Evolutionary conservation across 2,329 filamentous ascomycete genomes (phyloP).

Genomic region (Bertia moriformis): DNA sequence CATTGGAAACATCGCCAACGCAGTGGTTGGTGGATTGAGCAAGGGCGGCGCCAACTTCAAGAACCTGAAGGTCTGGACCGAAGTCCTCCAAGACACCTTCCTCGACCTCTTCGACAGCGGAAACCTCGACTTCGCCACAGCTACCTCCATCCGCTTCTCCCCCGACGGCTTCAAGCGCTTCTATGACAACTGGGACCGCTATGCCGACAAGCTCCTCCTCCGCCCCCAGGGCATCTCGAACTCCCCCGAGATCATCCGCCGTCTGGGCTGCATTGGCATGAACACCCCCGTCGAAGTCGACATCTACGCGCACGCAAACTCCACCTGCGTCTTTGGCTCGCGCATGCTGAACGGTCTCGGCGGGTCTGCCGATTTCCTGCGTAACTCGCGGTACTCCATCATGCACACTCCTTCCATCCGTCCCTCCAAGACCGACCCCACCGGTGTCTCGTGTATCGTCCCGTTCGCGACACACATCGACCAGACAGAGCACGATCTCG

Average conservation of each 20-base stretch:
- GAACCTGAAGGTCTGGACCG: constrained; percentile 84
- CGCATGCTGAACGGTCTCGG: constrained; percentile 80
- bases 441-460: constrained; percentile 75
- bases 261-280: constrained; percentile 81
- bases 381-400: constrained; percentile 69
- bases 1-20: constrained; percentile 88
- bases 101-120: constrained; percentile 82
- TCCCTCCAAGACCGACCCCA: constrained; percentile 68
- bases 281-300: constrained; percentile 90
- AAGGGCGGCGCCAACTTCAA: constrained; percentile 57
- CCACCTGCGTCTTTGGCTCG: constrained; percentile 74
- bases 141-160: constrained; percentile 79
- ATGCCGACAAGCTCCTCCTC: constrained; percentile 69
- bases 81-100: constrained; percentile 86
- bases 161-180: constrained; percentile 84
- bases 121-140: constrained; percentile 76
- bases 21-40: constrained; percentile 70
- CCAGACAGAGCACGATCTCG: constrained; percentile 84
- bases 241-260: constrained; percentile 77
- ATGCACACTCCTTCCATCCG: constrained; percentile 82
- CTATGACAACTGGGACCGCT: constrained; percentile 71
- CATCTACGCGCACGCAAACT: constrained; percentile 88
- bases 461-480: constrained; percentile 87
- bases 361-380: constrained; percentile 69
- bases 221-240: constrained; percentile 82